Percentiles rank a stretch among this genome's conserved stretches.
phyloP scores from a whole-genome alignment of 2,329 filamentous ascomycete genomes.

The Leptographium galeiforme region DNA sequence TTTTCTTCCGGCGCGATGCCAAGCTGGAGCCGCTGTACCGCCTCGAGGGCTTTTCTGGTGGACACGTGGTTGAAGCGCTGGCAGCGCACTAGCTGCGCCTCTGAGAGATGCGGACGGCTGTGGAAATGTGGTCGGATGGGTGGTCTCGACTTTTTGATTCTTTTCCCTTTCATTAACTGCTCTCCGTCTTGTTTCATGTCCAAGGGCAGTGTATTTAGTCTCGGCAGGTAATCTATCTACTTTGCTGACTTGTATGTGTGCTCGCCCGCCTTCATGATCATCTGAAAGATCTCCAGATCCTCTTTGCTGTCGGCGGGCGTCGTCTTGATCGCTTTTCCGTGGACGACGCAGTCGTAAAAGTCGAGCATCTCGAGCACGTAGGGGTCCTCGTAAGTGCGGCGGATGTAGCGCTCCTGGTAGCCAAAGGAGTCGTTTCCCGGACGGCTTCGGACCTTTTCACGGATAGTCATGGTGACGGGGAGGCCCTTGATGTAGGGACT shows the following conservation, averaged over 20 bases:
- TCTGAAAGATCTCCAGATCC: constrained; percentile 19
- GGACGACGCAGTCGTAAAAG: constrained; percentile 17
- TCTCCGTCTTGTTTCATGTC: too few relatives aligned
- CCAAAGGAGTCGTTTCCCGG: constrained; percentile 17
- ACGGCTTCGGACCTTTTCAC: constrained; percentile 20
- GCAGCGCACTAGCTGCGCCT: too few relatives aligned
- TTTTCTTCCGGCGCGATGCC: constrained; percentile 36
- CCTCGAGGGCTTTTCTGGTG: constrained; percentile 5
- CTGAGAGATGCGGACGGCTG: too few relatives aligned
- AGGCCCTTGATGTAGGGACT: constrained; percentile 44
- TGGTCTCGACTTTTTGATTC: too few relatives aligned
- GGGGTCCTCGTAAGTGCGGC: constrained; percentile 30
- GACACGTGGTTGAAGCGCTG: too few relatives aligned
- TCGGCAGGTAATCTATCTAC: too few relatives aligned
- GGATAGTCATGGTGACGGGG: constrained; percentile 32
- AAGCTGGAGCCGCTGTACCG: constrained; percentile 34
- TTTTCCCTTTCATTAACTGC: too few relatives aligned
- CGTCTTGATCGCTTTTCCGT: constrained; percentile 16
- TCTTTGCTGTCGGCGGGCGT: constrained; percentile 16
- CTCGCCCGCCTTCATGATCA: constrained; percentile 15
- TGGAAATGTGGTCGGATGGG: too few relatives aligned
- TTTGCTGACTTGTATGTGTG: neutral
- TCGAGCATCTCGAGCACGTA: constrained; percentile 24
- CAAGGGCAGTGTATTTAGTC: too few relatives aligned
- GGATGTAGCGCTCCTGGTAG: constrained; percentile 24